Base-by-base conservation (phyloP, 2,329 filamentous ascomycete species). In the Paraphoma chrysanthemicola region DNA sequence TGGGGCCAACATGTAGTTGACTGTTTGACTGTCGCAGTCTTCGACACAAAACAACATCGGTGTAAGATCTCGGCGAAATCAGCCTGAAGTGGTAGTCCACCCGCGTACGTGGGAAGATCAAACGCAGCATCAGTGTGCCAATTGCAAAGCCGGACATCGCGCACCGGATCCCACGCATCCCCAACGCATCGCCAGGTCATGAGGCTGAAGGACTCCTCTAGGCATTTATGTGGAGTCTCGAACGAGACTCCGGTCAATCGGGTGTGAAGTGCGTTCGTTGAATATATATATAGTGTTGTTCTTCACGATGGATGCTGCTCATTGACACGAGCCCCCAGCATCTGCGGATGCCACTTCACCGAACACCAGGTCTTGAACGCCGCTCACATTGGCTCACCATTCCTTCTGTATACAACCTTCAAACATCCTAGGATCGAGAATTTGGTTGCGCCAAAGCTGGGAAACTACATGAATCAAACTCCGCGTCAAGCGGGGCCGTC, bases 111-210 rank as follows among this genome's bases (percentile, higher is more conserved):
- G n/a, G 23, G n/a, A 16, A 12, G n/a, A 31, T n/a, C 48, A 51
- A 51, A 51, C 48, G 48, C 12, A 44, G 10, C 48, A 11, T 18
- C 38, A 3, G 18, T 28, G 23, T 30, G 31, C 29, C 39, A 9
- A 14, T 48, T 7, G 44, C 47, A 16, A 17, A n/a, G 11, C 41
- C 33, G 41, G 51, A 58, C 31, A 50, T 54, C 49, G 47, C 47
- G 45, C 47, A 49, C 54, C 10, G 11, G 16, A 43, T 31, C 45
- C 56, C 51, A 57, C 60, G 52, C 46, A 45, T 39, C 28, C 17
- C 57, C 58, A 66, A 64, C 59, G 57, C 17, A 71, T 70, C 16
- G 66, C 54, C 75, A 74, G 44, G 72, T 69, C 60, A 68, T 72
- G 50, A 81, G 79, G 33, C 51, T 12, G 51, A 44, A 51, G 44